phyloP scores from a whole-genome alignment of 257 asterid species.

The Solanum peruvianum region DNA sequence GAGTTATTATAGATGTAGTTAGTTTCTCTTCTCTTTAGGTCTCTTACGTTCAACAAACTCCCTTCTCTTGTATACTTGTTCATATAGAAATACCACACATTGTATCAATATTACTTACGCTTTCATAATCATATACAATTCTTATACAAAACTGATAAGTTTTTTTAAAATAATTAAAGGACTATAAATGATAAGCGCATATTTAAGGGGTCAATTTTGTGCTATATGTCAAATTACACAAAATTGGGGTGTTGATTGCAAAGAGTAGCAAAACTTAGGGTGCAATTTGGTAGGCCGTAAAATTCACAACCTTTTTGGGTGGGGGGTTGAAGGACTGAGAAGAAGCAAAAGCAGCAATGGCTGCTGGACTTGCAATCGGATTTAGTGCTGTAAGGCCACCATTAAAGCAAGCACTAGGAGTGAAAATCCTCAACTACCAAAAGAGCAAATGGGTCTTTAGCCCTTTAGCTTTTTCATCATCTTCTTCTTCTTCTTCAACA shows the following conservation, averaged over 20 bases:
- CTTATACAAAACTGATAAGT: too few relatives aligned
- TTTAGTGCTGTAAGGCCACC: not conserved
- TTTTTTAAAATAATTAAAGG: too few relatives aligned
- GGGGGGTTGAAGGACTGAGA: not conserved
- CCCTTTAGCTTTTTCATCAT: constrained; percentile 28
- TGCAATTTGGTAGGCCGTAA: not conserved
- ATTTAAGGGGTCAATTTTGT: not conserved
- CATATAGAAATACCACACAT: too few relatives aligned
- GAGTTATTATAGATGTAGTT: too few relatives aligned
- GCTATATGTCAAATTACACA: not conserved
- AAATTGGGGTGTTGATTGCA: not conserved
- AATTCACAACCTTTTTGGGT: not conserved
- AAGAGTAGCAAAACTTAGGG: not conserved
- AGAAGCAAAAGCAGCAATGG: not conserved
- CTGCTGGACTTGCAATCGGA: not conserved
- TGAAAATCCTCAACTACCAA: constrained; percentile 3
- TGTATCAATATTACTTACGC: too few relatives aligned
- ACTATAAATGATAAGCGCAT: too few relatives aligned
- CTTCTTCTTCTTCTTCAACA: constrained; percentile 14
- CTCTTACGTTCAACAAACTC: too few relatives aligned
- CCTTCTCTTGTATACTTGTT: too few relatives aligned
- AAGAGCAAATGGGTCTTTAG: constrained; percentile 4
- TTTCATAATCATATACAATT: too few relatives aligned
- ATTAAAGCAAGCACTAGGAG: constrained; percentile 5
- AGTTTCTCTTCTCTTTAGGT: too few relatives aligned